phyloP scores from a whole-genome alignment of 805 yeast species.

The Ogataea ramenticola region DNA sequence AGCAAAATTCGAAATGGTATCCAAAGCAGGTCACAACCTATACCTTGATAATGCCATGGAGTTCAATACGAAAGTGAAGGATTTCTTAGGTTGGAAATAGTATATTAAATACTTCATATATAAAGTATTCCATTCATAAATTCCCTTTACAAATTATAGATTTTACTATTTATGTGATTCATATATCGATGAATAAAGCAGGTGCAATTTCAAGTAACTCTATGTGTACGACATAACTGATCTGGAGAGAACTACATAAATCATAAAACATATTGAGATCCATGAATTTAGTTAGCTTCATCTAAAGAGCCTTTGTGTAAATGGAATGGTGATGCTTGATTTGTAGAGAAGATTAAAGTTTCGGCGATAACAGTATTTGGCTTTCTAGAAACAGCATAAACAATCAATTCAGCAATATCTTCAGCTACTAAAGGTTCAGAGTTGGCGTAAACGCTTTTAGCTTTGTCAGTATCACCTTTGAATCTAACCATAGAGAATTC shows the following conservation, averaged over 20 bases:
- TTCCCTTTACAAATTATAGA: neutral
- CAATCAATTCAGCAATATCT: conserved; percentile 71
- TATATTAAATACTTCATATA: neutral
- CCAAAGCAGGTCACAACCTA: conserved; percentile 67
- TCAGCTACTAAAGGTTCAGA: conserved; percentile 64
- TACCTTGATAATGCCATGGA: conserved; percentile 56
- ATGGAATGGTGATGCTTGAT: conserved; percentile 77
- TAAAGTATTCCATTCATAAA: neutral
- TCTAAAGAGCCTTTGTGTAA: conserved; percentile 32
- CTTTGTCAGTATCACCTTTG: conserved; percentile 53
- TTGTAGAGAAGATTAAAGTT: conserved; percentile 72
- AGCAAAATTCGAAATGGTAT: conserved; percentile 33
- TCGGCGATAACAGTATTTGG: conserved; percentile 74
- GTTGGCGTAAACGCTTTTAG: conserved; percentile 59
- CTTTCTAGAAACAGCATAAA: conserved; percentile 59
- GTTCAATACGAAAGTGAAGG: conserved; percentile 41
- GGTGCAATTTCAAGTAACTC: too few relatives aligned
- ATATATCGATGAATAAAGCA: too few relatives aligned
- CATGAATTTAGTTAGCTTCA: neutral
- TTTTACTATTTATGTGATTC: neutral
- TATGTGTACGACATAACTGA: too few relatives aligned
- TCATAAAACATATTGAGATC: too few relatives aligned
- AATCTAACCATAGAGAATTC: conserved; percentile 63
- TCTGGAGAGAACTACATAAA: too few relatives aligned
- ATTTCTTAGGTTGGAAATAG: conserved; percentile 25